These are phyloP conservation scores for Glycine tomentella DNA, from an alignment of 306 rosid species.

Conservation along the genomic window DNA sequence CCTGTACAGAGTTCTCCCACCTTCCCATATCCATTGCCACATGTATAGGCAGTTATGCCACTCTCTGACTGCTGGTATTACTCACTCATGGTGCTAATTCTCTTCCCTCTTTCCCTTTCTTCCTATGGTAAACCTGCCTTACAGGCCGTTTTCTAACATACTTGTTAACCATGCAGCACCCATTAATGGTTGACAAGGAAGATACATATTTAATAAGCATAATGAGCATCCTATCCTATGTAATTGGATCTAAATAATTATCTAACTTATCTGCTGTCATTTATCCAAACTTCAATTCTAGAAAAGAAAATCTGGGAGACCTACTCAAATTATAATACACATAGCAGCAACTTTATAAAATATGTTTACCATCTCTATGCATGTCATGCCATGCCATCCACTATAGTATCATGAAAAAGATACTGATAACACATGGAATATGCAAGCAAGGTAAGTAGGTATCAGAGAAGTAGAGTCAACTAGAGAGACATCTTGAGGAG, in stretches of 20 bases:
- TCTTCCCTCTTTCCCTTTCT: background rate
- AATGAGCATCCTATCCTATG: conserved; percentile 18
- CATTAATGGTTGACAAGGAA: too few relatives aligned
- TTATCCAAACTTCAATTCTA: conserved; percentile 17
- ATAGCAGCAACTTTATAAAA: background rate
- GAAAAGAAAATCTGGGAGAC: conserved; percentile 13
- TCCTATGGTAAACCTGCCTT: too few relatives aligned
- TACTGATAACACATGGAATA: conserved; percentile 2
- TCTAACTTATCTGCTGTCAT: background rate
- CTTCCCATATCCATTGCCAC: background rate
- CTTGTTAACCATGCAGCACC: too few relatives aligned
- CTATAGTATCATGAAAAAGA: background rate
- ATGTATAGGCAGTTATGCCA: background rate
- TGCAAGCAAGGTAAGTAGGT: conserved; percentile 3
- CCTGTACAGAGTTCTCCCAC: background rate
- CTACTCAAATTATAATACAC: conserved; percentile 29
- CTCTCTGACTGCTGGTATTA: background rate
- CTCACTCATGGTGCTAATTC: background rate
- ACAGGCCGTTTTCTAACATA: too few relatives aligned
- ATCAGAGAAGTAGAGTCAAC: conserved; percentile 5
- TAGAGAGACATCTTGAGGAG: background rate
- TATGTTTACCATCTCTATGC: background rate
- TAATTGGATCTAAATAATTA: background rate
- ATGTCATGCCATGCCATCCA: conserved; percentile 5
- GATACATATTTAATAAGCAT: background rate